Base-by-base conservation (phyloP, 1,284 basidiomycete species). In the Ceratobasidium sp. region DNA sequence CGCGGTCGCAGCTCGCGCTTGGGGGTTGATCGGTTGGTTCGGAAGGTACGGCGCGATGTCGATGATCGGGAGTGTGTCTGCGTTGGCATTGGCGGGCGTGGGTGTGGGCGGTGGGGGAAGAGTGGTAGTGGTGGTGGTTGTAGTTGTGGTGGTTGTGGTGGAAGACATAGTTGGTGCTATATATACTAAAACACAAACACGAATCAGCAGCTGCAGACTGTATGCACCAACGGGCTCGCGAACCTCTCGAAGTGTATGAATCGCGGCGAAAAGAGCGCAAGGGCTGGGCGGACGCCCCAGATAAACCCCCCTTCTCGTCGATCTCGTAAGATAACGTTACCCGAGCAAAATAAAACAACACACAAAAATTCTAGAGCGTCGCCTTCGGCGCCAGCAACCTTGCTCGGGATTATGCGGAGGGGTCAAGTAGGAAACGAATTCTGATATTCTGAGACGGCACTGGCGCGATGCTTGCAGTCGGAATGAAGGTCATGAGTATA, bases 1-100 rank as follows among this genome's bases (percentile, higher is more conserved):
- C 4, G 93, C 90, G 0, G 89, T 88, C 1, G 87, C 86, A 15
- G 86, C 83, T 44, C 90, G 84, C 55, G 61, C 28, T 23, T 69
- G 60, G 10, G 60, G 53, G 28, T 77, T 46, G 6, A 64, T 39
- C 40, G 76, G 28, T 12, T 76, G 55, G 7, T 70, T 63, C 33
- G 79, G 60, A 26, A 84, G 79, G 63, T 84, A 85, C 0, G 85
- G 83, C 0, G 82, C 79, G 33, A 86, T 83, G 77, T 84, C 83
- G 68, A 86, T 83, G 46, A 85, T 80, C 15, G 86, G 86, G 23
- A 86, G 82, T 0, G 82, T 60, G 63, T 75, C 71, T 15, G 71
- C 71, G 49, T 75, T 60, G 10, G 49, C 23, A 2, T 75, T 60
- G 10, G 49, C 23, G 0, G 64, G 60, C 12, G 60, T 15, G 13